Percentiles rank a stretch among this genome's conserved stretches.
These are phyloP conservation scores for Chaetomium tenue DNA, from an alignment of 495 filamentous ascomycete species.

Conservation along the genomic window DNA sequence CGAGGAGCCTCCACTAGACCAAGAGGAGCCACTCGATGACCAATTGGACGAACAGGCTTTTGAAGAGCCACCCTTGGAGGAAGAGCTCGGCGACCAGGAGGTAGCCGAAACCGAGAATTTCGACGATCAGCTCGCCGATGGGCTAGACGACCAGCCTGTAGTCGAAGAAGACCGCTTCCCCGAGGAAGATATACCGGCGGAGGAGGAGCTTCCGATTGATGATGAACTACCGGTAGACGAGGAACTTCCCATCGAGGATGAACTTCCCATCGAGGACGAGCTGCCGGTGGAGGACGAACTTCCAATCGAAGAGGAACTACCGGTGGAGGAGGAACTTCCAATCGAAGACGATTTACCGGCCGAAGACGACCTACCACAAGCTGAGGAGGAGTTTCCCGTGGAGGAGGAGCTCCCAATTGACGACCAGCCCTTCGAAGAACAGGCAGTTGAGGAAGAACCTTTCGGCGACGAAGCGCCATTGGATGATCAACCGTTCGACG, in stretches of 20 bases:
- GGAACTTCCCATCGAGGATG: background rate
- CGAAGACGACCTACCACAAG: background rate
- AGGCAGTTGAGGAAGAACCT: background rate
- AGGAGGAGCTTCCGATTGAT: background rate
- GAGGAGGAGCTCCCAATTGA: too few relatives aligned
- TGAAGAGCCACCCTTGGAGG: background rate
- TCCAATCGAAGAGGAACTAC: background rate
- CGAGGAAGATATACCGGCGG: background rate
- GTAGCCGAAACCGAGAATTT: background rate
- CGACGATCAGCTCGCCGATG: background rate
- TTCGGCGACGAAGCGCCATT: background rate
- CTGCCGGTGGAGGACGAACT: background rate
- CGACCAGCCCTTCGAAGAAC: too few relatives aligned
- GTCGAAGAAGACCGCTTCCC: background rate
- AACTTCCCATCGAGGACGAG: background rate
- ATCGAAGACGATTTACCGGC: background rate
- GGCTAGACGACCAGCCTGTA: background rate
- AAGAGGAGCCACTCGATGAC: background rate
- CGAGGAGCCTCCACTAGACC: background rate
- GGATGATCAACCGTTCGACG: background rate
- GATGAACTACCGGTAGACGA: background rate
- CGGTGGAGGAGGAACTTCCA: background rate
- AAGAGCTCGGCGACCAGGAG: background rate
- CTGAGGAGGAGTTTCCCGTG: too few relatives aligned
- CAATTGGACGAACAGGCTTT: background rate